phyloP scores from a whole-genome alignment of 768 basidiomycete genomes.

The Pleurotus giganteus region DNA sequence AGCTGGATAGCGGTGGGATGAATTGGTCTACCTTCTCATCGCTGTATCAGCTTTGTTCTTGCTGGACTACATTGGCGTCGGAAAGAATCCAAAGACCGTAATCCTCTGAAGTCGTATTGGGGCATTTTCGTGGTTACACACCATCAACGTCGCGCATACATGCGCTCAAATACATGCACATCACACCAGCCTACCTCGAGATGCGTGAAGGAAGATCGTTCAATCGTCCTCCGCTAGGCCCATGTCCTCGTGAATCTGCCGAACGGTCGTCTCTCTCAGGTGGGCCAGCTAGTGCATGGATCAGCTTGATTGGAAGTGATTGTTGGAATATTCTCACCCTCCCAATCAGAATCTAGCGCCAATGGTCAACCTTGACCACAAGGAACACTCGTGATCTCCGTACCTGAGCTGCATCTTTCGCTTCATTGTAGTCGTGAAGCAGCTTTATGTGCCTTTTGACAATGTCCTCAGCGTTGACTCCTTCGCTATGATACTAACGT shows the following conservation, averaged over 20 bases:
- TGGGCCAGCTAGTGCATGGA: conserved; percentile 58
- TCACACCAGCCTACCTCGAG: too few relatives aligned
- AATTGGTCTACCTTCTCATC: too few relatives aligned
- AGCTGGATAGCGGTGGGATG: conserved; percentile 44
- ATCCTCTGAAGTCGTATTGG: too few relatives aligned
- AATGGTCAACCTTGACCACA: not conserved
- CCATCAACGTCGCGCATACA: not conserved
- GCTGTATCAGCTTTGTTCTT: too few relatives aligned
- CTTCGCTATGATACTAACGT: conserved; percentile 23
- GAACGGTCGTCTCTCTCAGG: conserved; percentile 65
- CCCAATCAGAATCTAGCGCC: conserved; percentile 69
- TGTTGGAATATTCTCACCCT: conserved; percentile 41
- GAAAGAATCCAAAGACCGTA: not conserved
- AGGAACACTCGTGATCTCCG: conserved; percentile 4
- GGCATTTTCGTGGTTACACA: too few relatives aligned
- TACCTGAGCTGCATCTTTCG: conserved; percentile 82
- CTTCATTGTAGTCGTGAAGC: conserved; percentile 76
- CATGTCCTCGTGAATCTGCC: conserved; percentile 72
- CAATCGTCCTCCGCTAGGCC: conserved; percentile 61
- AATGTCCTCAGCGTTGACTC: conserved; percentile 53
- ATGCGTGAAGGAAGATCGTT: conserved; percentile 11
- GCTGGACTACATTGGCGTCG: too few relatives aligned
- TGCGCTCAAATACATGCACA: not conserved
- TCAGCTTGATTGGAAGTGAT: conserved; percentile 1
- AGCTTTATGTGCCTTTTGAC: conserved; percentile 69